phyloP scores from a whole-genome alignment of 1,139 yeast genomes.

The Sugiyamaella grinbergsii region DNA sequence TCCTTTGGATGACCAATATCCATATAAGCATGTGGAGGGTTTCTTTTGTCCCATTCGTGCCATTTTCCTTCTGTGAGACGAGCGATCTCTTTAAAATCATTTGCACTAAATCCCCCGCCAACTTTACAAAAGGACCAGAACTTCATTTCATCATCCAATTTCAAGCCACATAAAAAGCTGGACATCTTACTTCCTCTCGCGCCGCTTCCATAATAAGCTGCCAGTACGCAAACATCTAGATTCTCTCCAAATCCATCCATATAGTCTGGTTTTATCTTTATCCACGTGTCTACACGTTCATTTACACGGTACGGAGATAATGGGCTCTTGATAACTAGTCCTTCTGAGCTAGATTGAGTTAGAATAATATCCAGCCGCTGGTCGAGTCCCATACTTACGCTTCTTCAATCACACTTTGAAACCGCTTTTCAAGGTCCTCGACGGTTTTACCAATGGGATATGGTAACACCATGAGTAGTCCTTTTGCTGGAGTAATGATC shows the following conservation, averaged over 20 bases:
- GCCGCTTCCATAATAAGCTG: conserved; percentile 73
- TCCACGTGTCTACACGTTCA: conserved; percentile 65
- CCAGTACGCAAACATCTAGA: conserved; percentile 76
- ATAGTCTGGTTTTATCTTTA: conserved; percentile 90
- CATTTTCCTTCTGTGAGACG: conserved; percentile 62
- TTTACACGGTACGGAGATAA: conserved; percentile 62
- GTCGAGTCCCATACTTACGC: conserved; percentile 33
- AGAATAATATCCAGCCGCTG: too few species aligned
- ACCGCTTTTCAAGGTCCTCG: conserved; percentile 56
- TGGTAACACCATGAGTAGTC: conserved; percentile 59
- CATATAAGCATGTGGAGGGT: conserved; percentile 47
- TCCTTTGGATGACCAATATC: conserved; percentile 36
- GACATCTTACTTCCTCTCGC: conserved; percentile 45
- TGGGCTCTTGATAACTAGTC: conserved; percentile 73
- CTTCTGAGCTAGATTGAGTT: conserved; percentile 59
- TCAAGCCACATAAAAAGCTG: conserved; percentile 72
- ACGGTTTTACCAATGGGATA: conserved; percentile 50
- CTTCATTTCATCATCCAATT: conserved; percentile 41
- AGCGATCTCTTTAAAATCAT: conserved; percentile 62
- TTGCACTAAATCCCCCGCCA: conserved; percentile 78
- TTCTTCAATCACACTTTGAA: conserved; percentile 59
- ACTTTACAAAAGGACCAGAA: conserved; percentile 72
- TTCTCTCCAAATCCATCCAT: conserved; percentile 84
- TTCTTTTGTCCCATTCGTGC: conserved; percentile 48
- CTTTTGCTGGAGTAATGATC: conserved; percentile 51